Base-by-base conservation (phyloP, 495 filamentous ascomycete species). In the Penicillium lagena region DNA sequence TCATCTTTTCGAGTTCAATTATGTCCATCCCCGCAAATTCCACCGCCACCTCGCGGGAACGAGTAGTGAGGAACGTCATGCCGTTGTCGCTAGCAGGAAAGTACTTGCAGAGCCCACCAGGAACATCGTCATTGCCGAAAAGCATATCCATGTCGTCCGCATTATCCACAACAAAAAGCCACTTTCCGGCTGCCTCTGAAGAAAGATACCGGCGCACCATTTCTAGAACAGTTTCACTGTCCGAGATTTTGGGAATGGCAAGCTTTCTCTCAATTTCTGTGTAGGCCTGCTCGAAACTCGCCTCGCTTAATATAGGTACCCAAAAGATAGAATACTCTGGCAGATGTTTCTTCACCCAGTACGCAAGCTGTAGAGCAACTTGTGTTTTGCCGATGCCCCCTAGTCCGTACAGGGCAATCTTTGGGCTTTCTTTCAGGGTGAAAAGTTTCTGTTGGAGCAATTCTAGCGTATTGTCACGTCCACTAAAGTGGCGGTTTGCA, bases 321-420 rank as follows among this genome's bases (percentile, higher is more conserved):
- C 39, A 48, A 30, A 48, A 48, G 11, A 48, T 31, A 42, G 45
- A 48, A 13, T 17, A 37, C n/a, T 41, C 39, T 15, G 38, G 45
- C 5, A 9, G 12, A 13, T 42, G 85, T 17, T 82, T 78, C 1
- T 84, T 85, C 9, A 87, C 85, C 12, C 86, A 87, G 82, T 83
- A 17, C 12, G 53, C 59, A 49, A 52, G 55, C 39, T 48, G 38
- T 13, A 48, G 45, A 35, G 59, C 55, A 27, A 64, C 47, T 41
- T 64, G 59, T 5, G 59, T 64, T 42, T 64, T 64, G 37, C 60
- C 59, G 7, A 64, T 59, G 15, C 63, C 59, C 10, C 63, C 57
- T 40, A 67, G 43, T 22, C 63, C 56, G 38, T 35, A 40, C 29
- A 46, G 37, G 12, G 44, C 44, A 15, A 46, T 6, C 35, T 36